A percentile compares a stretch with the other conserved stretches of the same genome.
These are phyloP conservation scores for Ceratocystis variospora DNA, from an alignment of 2,329 filamentous ascomycete species.

Conservation along the genomic window DNA sequence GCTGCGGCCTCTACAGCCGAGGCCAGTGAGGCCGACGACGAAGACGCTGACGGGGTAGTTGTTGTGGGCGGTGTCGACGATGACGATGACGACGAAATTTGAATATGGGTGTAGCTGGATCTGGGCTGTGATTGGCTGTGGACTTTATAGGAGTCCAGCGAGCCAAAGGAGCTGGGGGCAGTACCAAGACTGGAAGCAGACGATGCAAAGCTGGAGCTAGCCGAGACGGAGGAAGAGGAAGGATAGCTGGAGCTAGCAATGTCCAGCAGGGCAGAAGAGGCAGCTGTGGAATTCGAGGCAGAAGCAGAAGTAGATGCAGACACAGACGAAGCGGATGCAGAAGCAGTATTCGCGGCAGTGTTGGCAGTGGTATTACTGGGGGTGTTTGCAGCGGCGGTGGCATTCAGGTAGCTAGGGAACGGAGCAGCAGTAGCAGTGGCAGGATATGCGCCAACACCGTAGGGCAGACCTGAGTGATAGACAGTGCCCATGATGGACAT, in stretches of 20 bases:
- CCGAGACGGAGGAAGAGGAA: neutral
- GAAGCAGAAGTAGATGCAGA: neutral
- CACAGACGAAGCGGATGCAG: neutral
- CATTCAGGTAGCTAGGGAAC: slow-evolving; percentile 8
- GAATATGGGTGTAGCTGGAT: neutral
- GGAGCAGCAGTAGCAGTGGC: neutral
- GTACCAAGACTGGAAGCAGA: neutral
- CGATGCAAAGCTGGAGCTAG: neutral
- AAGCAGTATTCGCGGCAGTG: neutral
- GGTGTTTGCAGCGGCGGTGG: neutral
- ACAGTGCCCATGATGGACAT: slow-evolving; percentile 10
- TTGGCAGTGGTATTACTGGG: neutral
- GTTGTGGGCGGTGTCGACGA: neutral
- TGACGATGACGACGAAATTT: neutral
- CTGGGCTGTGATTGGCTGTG: slow-evolving; percentile 2
- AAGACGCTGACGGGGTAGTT: neutral
- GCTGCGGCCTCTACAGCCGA: too few species aligned
- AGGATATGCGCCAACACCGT: slow-evolving; percentile 8
- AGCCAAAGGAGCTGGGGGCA: neutral
- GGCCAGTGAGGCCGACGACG: too few species aligned
- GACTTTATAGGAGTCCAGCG: neutral
- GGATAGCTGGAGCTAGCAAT: neutral
- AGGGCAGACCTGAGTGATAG: slow-evolving; percentile 8
- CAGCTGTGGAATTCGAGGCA: neutral
- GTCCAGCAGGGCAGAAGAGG: neutral